Base-by-base conservation (phyloP, 129 eudicot genomes). In the Lonicera japonica region DNA sequence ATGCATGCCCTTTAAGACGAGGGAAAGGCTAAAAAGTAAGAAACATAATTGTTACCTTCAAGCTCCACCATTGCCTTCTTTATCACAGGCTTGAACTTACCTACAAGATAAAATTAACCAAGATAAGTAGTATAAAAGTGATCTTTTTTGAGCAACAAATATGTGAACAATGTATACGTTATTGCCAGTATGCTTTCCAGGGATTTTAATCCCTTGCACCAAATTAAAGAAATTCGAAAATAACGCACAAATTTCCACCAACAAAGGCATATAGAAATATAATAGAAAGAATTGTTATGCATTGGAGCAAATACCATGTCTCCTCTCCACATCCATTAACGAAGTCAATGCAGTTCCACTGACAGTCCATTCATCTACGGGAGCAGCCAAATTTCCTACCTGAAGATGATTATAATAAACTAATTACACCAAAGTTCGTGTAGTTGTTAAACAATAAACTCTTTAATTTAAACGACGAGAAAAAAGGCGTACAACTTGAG, bases 1-100 rank as follows among this genome's bases (percentile, higher is more conserved):
- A n/a, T n/a, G n/a, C n/a, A n/a, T n/a, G n/a, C n/a, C n/a, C n/a
- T n/a, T n/a, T n/a, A n/a, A n/a, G n/a, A n/a, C n/a, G n/a, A n/a
- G n/a, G n/a, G n/a, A n/a, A n/a, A n/a, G n/a, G n/a, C n/a, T n/a
- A n/a, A n/a, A n/a, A n/a, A n/a, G n/a, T n/a, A n/a, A n/a, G n/a
- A n/a, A 29, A 65, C n/a, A 4, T 7, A 56, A 21, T 39, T 11
- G 76, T 75, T 64, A 87, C 98, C 99, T 60, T 94, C 96, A 66
- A 94, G 99, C 80, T 88, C 96, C 66, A 94, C 99, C 99, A 94
- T 94, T 67, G 99, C 99, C 82, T 94, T 94, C 84, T 94, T 94
- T 10, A 94, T 94, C 87, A 94, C 99, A 14, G 99, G 99, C 80
- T 94, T 94, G 74, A 71, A 85, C 69, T 94, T 94, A 45, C 99